Conservation (phyloP, 2,329 filamentous ascomycete genomes). For the Periconia digitata region DNA sequence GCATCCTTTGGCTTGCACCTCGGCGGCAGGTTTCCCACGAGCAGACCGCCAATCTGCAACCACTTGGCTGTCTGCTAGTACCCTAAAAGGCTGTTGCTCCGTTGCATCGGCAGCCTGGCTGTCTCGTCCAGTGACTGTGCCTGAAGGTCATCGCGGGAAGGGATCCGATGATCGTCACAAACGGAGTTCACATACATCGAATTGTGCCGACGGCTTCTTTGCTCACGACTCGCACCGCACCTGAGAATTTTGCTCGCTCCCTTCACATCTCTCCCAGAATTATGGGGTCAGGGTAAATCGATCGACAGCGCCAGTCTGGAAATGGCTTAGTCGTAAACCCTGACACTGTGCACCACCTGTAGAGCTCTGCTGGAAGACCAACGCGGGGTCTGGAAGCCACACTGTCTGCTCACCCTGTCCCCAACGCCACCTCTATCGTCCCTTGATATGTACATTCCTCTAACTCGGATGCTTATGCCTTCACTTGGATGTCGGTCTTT, state of each 20-base stretch:
- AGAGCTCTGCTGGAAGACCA: not conserved
- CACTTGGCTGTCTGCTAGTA: conserved; percentile 6
- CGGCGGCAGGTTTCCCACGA: not conserved
- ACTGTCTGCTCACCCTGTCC: no score
- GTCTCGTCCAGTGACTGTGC: no score
- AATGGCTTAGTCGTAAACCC: not conserved
- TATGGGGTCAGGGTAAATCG: not conserved
- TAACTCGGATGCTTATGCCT: no score
- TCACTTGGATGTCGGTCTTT: no score
- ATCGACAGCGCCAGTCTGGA: not conserved
- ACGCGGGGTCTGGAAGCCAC: not conserved
- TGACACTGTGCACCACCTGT: not conserved
- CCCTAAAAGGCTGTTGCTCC: not conserved
- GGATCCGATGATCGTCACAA: not conserved
- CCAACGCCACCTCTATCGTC: no score
- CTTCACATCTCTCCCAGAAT: no score
- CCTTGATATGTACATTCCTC: no score
- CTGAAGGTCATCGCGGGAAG: not conserved
- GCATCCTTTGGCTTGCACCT: not conserved
- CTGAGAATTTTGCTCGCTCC: not conserved
- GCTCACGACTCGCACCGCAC: not conserved
- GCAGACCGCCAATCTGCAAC: conserved; percentile 8
- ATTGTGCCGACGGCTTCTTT: not conserved
- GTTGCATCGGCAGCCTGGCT: not conserved
- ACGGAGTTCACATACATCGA: not conserved